phyloP scores from a whole-genome alignment of 176 grass and related monocot species.

The Raddia guianensis region DNA sequence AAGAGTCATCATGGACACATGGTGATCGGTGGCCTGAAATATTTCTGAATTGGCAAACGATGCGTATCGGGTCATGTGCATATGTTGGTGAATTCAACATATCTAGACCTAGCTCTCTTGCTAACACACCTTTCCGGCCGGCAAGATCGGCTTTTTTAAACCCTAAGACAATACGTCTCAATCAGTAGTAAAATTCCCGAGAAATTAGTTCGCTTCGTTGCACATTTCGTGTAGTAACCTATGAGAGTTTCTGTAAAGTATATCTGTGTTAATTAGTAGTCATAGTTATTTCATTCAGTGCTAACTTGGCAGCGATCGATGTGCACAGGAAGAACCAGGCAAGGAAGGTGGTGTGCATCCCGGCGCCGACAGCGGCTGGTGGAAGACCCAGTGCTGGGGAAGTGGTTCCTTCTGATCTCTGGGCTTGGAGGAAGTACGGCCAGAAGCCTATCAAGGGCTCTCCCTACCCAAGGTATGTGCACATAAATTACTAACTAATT shows the following conservation, averaged over 20 bases:
- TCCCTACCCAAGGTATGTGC: slow-evolving; percentile 81
- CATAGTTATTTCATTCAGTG: background rate
- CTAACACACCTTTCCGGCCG: background rate
- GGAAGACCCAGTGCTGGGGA: slow-evolving; percentile 60
- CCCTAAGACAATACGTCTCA: slow-evolving; percentile 39
- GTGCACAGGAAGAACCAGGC: slow-evolving; percentile 74
- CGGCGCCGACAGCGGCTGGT: slow-evolving; percentile 65
- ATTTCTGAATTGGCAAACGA: slow-evolving; percentile 54
- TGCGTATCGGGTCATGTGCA: slow-evolving; percentile 31
- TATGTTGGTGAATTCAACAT: background rate
- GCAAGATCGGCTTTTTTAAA: slow-evolving; percentile 51
- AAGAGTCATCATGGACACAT: slow-evolving; percentile 43
- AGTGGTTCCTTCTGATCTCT: slow-evolving; percentile 91
- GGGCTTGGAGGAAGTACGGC: slow-evolving; percentile 99
- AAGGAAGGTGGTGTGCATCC: slow-evolving; percentile 94
- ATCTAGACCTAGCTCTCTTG: slow-evolving; percentile 29
- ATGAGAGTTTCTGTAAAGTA: background rate
- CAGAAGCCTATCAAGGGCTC: slow-evolving; percentile 99
- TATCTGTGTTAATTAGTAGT: background rate
- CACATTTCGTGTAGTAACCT: background rate
- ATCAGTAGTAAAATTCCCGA: background rate
- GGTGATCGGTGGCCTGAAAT: slow-evolving; percentile 40
- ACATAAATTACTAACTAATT: slow-evolving; percentile 5
- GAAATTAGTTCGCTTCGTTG: background rate
- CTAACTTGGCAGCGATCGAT: background rate